A percentile compares a stretch with the other conserved stretches of the same genome.
Conservation (phyloP, 495 filamentous ascomycete genomes). For the Neurospora sp. region DNA sequence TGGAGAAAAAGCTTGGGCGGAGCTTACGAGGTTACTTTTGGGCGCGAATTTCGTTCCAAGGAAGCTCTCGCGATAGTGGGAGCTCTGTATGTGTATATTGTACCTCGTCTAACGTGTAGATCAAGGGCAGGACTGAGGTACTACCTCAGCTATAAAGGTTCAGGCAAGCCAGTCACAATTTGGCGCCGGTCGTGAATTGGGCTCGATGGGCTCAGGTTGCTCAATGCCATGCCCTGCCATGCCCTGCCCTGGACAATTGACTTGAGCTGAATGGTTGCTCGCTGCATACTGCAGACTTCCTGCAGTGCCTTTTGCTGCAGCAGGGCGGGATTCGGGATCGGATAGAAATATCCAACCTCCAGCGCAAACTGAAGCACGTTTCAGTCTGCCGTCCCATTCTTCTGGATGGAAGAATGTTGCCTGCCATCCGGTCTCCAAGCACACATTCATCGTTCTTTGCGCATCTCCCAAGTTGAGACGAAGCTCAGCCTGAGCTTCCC, state of each 20-base stretch:
- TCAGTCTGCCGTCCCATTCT: background rate
- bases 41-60: background rate
- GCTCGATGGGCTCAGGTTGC: background rate
- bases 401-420: background rate
- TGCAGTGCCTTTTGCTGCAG: background rate
- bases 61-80: background rate
- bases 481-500: background rate
- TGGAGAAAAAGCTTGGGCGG: background rate
- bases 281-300: background rate
- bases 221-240: background rate
- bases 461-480: background rate
- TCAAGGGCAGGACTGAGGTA: background rate
- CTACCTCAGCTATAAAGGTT: background rate
- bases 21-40: background rate
- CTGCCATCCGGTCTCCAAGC: background rate
- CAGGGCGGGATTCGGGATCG: background rate
- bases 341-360: background rate
- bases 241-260: background rate
- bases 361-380: background rate
- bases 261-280: background rate
- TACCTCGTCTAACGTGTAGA: background rate
- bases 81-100: background rate
- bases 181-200: background rate
- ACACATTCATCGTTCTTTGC: background rate
- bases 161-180: background rate